A percentile compares a stretch with the other conserved stretches of the same genome.
Conservation (phyloP, 805 yeast genomes). For the Suhomyces prunicola region DNA sequence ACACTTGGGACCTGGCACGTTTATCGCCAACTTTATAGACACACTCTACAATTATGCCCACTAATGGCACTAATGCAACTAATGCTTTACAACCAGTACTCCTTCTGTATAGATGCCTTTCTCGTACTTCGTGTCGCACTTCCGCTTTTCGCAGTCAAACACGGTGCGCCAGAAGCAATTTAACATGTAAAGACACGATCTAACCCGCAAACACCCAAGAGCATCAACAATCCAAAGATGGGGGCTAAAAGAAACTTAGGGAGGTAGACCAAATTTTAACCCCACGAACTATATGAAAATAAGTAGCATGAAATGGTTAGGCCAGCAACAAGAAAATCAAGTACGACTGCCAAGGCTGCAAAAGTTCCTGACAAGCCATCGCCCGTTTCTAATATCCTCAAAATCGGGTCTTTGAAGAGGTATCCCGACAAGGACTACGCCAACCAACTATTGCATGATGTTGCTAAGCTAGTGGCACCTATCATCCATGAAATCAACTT, state of each 20-base stretch:
- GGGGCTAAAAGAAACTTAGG: neutral
- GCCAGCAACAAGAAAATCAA: constrained; percentile 2
- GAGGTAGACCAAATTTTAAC: neutral
- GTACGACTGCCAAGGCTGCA: constrained; percentile 19
- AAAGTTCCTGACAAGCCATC: constrained; percentile 29
- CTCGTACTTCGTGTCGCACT: neutral
- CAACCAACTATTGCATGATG: constrained; percentile 55
- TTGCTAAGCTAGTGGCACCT: constrained; percentile 73
- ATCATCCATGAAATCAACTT: constrained; percentile 66
- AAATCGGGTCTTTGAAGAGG: constrained; percentile 36
- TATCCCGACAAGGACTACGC: constrained; percentile 39
- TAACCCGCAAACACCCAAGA: neutral
- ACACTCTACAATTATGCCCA: constrained; percentile 14
- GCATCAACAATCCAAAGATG: neutral
- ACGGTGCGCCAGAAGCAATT: neutral
- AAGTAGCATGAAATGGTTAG: constrained; percentile 9
- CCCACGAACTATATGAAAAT: neutral
- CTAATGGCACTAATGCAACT: neutral
- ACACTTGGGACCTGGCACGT: constrained; percentile 46
- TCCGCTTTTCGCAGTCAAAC: neutral
- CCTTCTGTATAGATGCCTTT: too few species aligned
- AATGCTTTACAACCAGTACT: neutral
- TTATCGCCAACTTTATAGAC: constrained; percentile 48
- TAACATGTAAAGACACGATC: neutral
- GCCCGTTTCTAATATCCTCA: constrained; percentile 33